Conservation (phyloP, 2,329 filamentous ascomycete species). For the Sporothrix luriei region DNA sequence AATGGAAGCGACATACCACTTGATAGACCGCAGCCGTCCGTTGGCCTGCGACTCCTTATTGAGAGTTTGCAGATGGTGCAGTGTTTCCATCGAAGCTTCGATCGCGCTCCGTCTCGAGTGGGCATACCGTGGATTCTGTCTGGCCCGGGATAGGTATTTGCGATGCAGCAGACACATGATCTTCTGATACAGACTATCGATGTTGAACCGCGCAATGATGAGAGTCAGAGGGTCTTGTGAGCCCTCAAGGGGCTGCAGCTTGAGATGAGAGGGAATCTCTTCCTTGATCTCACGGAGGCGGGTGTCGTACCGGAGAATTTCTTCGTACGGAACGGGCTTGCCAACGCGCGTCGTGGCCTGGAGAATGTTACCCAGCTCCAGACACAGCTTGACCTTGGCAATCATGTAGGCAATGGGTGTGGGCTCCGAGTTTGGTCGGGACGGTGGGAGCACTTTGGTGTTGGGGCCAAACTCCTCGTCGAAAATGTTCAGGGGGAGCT, state of each 20-base stretch:
- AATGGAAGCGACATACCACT: constrained; percentile 77
- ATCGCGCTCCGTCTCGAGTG: constrained; percentile 84
- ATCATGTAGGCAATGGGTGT: constrained; percentile 82
- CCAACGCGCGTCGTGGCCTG: constrained; percentile 63
- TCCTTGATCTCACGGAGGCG: constrained; percentile 63
- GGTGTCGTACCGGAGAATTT: constrained; percentile 64
- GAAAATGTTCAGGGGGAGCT: constrained; percentile 75
- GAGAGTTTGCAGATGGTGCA: constrained; percentile 75
- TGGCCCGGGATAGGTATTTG: constrained; percentile 77
- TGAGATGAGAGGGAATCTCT: constrained; percentile 77
- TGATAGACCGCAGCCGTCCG: constrained; percentile 71
- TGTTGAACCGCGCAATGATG: constrained; percentile 79
- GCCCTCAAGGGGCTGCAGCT: constrained; percentile 73
- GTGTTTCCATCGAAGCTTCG: constrained; percentile 79
- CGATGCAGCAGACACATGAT: constrained; percentile 86
- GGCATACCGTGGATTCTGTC: constrained; percentile 76
- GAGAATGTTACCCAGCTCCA: constrained; percentile 71
- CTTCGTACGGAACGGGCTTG: constrained; percentile 62
- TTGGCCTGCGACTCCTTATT: constrained; percentile 72
- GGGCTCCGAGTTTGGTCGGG: constrained; percentile 67
- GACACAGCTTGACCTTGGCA: constrained; percentile 67
- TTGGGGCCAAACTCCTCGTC: constrained; percentile 77
- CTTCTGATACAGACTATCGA: constrained; percentile 86
- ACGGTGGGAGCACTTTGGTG: constrained; percentile 67
- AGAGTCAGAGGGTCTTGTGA: constrained; percentile 79